These are phyloP conservation scores for Aspergillus bombycis DNA, from an alignment of 2,329 filamentous ascomycete species.

Conservation along the genomic window DNA sequence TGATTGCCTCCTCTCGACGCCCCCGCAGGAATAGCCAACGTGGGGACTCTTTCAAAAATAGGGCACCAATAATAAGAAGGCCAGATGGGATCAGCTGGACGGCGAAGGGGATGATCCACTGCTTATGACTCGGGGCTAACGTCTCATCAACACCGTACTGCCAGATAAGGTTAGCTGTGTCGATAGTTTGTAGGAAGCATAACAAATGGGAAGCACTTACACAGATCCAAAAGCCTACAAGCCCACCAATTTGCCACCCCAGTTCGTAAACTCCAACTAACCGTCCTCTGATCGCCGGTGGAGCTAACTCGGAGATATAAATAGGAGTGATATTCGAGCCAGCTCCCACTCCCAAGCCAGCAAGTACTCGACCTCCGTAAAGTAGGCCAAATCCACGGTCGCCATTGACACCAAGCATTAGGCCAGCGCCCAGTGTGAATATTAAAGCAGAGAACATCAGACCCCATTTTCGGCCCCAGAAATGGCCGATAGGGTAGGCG, in stretches of 20 bases:
- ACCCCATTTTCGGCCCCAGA: conserved; percentile 67
- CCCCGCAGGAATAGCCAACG: conserved; percentile 72
- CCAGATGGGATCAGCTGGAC: conserved; percentile 46
- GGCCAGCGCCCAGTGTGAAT: conserved; percentile 70
- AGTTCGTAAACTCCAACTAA: conserved; percentile 63
- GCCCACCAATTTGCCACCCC: conserved; percentile 57
- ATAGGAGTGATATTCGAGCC: conserved; percentile 62
- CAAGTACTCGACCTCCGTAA: conserved; percentile 60
- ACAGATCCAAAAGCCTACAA: conserved; percentile 57
- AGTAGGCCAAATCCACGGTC: conserved; percentile 65
- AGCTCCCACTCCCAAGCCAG: conserved; percentile 60
- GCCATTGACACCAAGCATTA: conserved; percentile 70
- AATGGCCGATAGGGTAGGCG: conserved; percentile 68
- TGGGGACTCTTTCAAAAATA: conserved; percentile 67
- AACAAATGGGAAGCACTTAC: conserved; percentile 31
- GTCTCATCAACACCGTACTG: conserved; percentile 57
- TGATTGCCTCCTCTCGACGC: conserved; percentile 66
- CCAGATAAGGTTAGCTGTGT: conserved; percentile 14
- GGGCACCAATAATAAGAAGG: conserved; percentile 56
- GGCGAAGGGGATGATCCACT: conserved; percentile 49
- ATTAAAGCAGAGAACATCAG: conserved; percentile 64
- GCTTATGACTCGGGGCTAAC: conserved; percentile 35
- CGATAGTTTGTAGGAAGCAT: not conserved
- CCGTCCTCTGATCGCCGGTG: conserved; percentile 61
- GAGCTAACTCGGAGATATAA: conserved; percentile 62